Conservation (phyloP, 1,284 basidiomycete genomes). For the Ustilago trichophora region DNA sequence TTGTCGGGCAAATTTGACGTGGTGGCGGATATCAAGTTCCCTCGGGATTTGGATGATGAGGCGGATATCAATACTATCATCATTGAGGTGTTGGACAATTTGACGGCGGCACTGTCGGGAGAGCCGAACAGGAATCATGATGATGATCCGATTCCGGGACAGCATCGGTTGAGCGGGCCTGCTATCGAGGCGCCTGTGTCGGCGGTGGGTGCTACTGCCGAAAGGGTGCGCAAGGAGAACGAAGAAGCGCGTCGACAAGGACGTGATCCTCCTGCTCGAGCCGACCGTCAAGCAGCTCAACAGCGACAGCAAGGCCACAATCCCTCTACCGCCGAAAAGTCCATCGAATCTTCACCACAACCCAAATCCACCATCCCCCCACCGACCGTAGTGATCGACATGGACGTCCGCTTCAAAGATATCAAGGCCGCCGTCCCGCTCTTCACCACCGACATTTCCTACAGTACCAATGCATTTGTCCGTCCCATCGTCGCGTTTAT, state of each 20-base stretch:
- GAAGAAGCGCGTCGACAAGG: conserved; percentile 38
- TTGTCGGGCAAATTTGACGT: conserved; percentile 92
- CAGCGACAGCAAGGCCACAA: conserved; percentile 15
- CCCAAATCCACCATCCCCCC: conserved; percentile 35
- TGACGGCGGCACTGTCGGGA: conserved; percentile 68
- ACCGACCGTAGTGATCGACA: conserved; percentile 77
- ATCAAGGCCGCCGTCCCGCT: conserved; percentile 90
- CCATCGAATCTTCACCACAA: no score
- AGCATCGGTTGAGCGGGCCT: conserved; percentile 84
- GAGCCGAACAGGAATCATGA: conserved; percentile 23
- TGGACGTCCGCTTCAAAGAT: conserved; percentile 94
- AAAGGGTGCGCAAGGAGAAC: conserved; percentile 54
- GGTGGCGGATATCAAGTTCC: conserved; percentile 97
- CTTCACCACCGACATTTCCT: conserved; percentile 72
- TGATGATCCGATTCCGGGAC: conserved; percentile 79
- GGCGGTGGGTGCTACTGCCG: conserved; percentile 58
- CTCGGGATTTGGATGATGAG: conserved; percentile 79
- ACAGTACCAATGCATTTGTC: conserved; percentile 92
- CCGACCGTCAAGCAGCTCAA: conserved; percentile 4
- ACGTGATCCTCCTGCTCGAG: conserved; percentile 9
- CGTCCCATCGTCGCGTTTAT: conserved; percentile 98
- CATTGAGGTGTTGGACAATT: conserved; percentile 87
- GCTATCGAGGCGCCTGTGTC: conserved; percentile 78
- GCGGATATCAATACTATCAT: conserved; percentile 81
- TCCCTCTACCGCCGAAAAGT: no score